Percentiles rank a stretch among this genome's conserved stretches.
These are phyloP conservation scores for Coemansia sp. DNA, from an alignment of 192 early-diverging fungal genomes.

Conservation along the genomic window DNA sequence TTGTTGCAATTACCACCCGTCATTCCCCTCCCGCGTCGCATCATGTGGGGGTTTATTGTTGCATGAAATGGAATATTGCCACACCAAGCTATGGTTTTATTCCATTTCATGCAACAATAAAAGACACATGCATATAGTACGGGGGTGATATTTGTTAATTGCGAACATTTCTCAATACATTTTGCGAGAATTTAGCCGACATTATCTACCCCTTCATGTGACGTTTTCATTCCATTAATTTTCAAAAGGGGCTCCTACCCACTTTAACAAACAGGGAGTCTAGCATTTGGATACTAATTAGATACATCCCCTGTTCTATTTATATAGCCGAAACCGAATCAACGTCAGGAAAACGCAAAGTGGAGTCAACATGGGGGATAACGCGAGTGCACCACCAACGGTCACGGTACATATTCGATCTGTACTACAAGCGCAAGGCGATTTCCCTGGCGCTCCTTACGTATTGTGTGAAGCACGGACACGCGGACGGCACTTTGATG, in stretches of 20 bases:
- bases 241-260: too few species aligned
- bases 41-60: not conserved
- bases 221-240: not conserved
- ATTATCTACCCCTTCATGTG: not conserved
- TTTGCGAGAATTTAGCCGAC: constrained; percentile 11
- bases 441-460: constrained; percentile 92
- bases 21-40: too few species aligned
- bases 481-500: constrained; percentile 91
- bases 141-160: constrained; percentile 21
- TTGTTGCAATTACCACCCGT: too few species aligned
- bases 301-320: not conserved
- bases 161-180: constrained; percentile 23
- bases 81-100: too few species aligned
- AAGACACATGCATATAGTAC: not conserved
- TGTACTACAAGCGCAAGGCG: constrained; percentile 93
- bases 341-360: constrained; percentile 89
- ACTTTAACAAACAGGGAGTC: too few species aligned
- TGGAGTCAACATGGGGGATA: constrained; percentile 91
- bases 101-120: constrained; percentile 4
- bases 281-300: not conserved
- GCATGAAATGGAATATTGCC: too few species aligned
- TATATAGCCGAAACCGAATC: constrained; percentile 89
- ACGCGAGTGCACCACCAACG: constrained; percentile 97
- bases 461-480: constrained; percentile 86
- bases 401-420: constrained; percentile 93